phyloP scores from a whole-genome alignment of 306 rosid species.

The Quercus alba region DNA sequence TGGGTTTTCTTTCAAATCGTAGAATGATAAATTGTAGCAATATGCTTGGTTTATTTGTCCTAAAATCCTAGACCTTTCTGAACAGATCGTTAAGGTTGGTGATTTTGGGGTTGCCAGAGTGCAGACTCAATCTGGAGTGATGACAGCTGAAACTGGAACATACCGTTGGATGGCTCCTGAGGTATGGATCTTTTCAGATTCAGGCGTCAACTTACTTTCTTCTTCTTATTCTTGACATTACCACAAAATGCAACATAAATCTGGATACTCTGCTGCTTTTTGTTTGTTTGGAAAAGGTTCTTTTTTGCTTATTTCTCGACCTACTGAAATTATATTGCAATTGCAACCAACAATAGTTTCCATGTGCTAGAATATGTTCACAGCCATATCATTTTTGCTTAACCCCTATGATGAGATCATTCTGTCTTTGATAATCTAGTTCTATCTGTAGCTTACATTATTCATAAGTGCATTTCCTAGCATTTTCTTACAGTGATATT shows the following conservation, averaged over 20 bases:
- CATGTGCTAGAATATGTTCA: neutral
- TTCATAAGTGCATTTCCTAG: neutral
- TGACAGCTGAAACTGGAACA: constrained; percentile 99
- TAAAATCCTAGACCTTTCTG: constrained; percentile 25
- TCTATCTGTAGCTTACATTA: neutral
- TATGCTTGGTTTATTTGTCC: constrained; percentile 13
- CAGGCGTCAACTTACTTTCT: neutral
- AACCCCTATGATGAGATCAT: neutral
- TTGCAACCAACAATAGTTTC: neutral
- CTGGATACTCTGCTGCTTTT: neutral
- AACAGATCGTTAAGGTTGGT: constrained; percentile 95
- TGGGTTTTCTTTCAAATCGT: neutral
- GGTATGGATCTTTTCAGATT: constrained; percentile 44
- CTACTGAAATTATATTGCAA: neutral
- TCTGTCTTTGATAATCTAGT: neutral
- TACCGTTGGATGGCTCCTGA: constrained; percentile 99
- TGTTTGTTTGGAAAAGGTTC: neutral
- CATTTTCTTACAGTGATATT: constrained; percentile 4
- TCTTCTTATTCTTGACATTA: neutral
- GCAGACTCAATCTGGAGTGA: constrained; percentile 90
- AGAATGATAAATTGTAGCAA: constrained; percentile 8
- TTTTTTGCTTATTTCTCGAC: neutral
- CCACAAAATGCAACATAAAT: constrained; percentile 8
- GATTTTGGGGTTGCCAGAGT: constrained; percentile 99
- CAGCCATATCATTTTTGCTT: neutral